phyloP scores from a whole-genome alignment of 345 rosid genomes.

The Gossypium arboreum region DNA sequence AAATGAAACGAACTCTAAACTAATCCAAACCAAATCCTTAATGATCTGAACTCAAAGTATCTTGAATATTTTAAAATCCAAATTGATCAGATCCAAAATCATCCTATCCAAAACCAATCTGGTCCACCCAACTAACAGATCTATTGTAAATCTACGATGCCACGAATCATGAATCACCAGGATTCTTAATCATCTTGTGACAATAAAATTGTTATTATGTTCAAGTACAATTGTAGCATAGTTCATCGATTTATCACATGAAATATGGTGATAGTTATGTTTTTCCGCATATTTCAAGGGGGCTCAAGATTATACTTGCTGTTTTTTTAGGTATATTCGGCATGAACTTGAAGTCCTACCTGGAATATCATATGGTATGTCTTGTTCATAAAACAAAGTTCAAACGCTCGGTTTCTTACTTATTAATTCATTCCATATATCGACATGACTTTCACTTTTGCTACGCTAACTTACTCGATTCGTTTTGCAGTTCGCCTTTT shows the following conservation, averaged over 20 bases:
- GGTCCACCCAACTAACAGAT: too few relatives aligned
- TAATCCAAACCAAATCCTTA: too few relatives aligned
- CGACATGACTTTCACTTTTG: not conserved
- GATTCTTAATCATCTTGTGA: not conserved
- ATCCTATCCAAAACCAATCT: too few relatives aligned
- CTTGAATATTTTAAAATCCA: too few relatives aligned
- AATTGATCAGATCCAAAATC: too few relatives aligned
- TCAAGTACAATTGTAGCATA: not conserved
- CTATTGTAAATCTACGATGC: not conserved
- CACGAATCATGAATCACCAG: not conserved
- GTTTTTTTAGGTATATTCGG: slow-evolving; percentile 78
- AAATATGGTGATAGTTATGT: not conserved
- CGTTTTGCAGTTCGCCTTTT: slow-evolving; percentile 78
- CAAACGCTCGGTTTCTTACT: slow-evolving; percentile 6
- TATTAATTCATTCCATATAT: not conserved
- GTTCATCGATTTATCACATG: not conserved
- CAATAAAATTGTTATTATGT: not conserved
- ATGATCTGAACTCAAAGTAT: too few relatives aligned
- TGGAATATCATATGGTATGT: slow-evolving; percentile 86
- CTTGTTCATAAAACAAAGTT: not conserved
- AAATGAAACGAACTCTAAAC: too few relatives aligned
- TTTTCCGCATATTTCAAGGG: not conserved
- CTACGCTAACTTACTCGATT: not conserved
- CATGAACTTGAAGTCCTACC: slow-evolving; percentile 95
- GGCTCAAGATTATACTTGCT: not conserved